phyloP scores from a whole-genome alignment of 306 rosid species.

The Vigna angularis region DNA sequence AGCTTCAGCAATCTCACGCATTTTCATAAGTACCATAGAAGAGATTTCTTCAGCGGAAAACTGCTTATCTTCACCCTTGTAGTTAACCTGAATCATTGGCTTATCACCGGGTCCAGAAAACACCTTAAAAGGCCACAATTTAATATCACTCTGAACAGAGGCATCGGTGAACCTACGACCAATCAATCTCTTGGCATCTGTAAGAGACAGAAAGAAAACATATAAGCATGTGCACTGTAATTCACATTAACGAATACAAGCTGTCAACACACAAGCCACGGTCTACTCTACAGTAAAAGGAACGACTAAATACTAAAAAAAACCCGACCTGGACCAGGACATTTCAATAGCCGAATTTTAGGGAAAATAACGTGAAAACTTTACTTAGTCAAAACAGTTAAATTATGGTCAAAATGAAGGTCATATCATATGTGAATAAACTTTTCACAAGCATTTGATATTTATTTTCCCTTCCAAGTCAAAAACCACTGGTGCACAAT shows the following conservation, averaged over 20 bases:
- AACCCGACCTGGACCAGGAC: no score
- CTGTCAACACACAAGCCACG: not conserved
- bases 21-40: conserved; percentile 58
- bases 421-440: no score
- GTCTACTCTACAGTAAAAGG: not conserved
- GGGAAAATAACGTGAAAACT: no score
- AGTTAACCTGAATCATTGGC: conserved; percentile 37
- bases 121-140: conserved; percentile 39
- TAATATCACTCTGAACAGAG: conserved; percentile 66
- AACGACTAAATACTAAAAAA: not conserved
- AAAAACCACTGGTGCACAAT: not conserved
- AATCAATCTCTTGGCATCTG: conserved; percentile 76
- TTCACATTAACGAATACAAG: not conserved
- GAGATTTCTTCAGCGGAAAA: conserved; percentile 33
- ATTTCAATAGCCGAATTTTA: not conserved
- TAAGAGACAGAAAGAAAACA: not conserved
- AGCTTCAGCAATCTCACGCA: conserved; percentile 83
- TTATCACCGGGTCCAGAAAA: conserved; percentile 10
- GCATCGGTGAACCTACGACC: conserved; percentile 66
- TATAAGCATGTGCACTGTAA: not conserved
- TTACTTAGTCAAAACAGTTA: not conserved
- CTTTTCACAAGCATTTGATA: no score
- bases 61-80: conserved; percentile 38
- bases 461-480: not conserved
- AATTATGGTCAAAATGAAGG: not conserved